phyloP scores from a whole-genome alignment of 768 basidiomycete species.

The Leucosporidium creatinivorum region DNA sequence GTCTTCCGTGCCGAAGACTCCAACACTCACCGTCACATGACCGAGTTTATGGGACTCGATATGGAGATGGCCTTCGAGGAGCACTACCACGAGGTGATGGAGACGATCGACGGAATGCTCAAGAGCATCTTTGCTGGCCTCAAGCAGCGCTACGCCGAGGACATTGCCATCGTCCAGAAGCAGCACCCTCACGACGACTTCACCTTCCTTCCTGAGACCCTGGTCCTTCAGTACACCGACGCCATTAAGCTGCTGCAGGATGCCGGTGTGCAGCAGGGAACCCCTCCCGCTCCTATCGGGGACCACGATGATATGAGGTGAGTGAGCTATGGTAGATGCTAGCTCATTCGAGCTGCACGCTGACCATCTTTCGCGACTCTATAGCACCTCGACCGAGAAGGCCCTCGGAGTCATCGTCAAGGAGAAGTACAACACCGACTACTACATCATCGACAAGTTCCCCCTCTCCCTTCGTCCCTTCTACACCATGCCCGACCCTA shows the following conservation, averaged over 20 bases:
- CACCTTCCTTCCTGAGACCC: constrained; percentile 83
- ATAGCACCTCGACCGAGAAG: constrained; percentile 91
- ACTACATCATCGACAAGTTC: constrained; percentile 99
- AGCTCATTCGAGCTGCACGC: neutral
- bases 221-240: constrained; percentile 75
- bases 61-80: constrained; percentile 98
- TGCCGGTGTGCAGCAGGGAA: constrained; percentile 61
- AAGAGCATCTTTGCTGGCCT: constrained; percentile 78
- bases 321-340: constrained; percentile 26
- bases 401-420: constrained; percentile 81
- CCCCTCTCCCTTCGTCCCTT: constrained; percentile 91
- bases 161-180: constrained; percentile 69
- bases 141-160: constrained; percentile 63
- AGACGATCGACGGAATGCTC: constrained; percentile 79
- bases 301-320: constrained; percentile 75
- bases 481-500: constrained; percentile 98
- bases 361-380: neutral
- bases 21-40: constrained; percentile 94
- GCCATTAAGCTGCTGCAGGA: constrained; percentile 79
- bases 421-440: constrained; percentile 92
- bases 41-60: constrained; percentile 97
- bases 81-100: constrained; percentile 96
- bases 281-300: constrained; percentile 47
- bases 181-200: constrained; percentile 97
- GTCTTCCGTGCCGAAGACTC: constrained; percentile 98